Evolutionary conservation across 495 filamentous ascomycete genomes (phyloP), one percentile per base, ranked within the genome.

Genomic region (Friedmanniomyces simplex): DNA sequence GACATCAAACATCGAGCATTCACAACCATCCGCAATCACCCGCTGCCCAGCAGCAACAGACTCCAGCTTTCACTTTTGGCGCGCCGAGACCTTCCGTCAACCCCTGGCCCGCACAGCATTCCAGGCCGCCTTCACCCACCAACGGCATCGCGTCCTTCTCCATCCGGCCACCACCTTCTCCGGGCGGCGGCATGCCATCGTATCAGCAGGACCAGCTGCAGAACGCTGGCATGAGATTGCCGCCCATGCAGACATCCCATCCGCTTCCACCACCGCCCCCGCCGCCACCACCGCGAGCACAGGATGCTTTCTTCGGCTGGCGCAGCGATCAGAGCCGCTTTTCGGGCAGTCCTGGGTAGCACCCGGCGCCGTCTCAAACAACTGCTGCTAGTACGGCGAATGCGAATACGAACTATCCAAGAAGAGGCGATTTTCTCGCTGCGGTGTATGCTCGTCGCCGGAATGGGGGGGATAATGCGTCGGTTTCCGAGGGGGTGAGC

Each of bases 191-290:
- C 43, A n/a, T n/a, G 43, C 43, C 8, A 21, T 18, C 43, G 32
- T 28, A 7, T 2, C 52, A 18, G n/a, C 36, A 36, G 25, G 18
- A n/a, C n/a, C n/a, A n/a, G n/a, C n/a, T n/a, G n/a, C n/a, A 25
- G 25, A 34, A 1, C 12, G 18, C 7, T 30, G 55, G 30, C 34
- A 53, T 59, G 24, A 42, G 56, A n/a, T 36, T 59, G 18, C 56
- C 56, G 20, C 56, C 56, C 16, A 59, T 59, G 48, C 56, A 59
- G 50, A 30, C n/a, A n/a, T n/a, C n/a, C n/a, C n/a, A 21, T 47
- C 8, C 14, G 43, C 39, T 20, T 37, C 37, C 4, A 21, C 52
- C 20, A 26, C 37, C 52, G 13, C 34, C 34, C 7, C 5, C 52
- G 14, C 24, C 39, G 11, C 52, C 20, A 10, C 34, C 52, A 22